These are phyloP conservation scores for Umbelopsis sp. DNA, from an alignment of 371 early-diverging fungal genomes.

Conservation along the genomic window DNA sequence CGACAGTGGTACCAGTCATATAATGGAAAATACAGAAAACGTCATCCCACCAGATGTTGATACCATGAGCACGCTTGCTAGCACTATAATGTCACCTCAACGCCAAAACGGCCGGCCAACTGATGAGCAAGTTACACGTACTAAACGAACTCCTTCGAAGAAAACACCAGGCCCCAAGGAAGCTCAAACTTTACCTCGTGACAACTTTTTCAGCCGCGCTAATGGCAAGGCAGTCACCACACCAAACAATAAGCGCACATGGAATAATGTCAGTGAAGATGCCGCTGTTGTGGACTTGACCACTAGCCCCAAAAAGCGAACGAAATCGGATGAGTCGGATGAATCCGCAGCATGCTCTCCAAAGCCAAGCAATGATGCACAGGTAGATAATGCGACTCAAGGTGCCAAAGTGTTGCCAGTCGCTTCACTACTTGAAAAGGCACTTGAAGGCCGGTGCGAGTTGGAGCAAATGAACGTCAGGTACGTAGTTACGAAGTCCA, in stretches of 20 bases:
- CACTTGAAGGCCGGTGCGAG: neutral
- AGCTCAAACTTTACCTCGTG: no score
- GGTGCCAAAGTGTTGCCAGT: neutral
- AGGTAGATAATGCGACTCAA: neutral
- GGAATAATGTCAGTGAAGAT: neutral
- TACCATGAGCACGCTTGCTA: no score
- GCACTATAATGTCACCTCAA: no score
- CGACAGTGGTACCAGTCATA: no score
- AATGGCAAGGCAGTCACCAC: neutral
- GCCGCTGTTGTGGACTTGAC: neutral
- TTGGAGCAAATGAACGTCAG: conserved; percentile 3
- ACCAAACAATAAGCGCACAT: neutral
- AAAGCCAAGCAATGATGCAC: neutral
- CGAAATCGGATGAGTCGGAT: neutral
- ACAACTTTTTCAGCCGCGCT: no score
- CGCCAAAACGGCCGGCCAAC: no score
- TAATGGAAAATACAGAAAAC: no score
- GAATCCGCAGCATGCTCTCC: neutral
- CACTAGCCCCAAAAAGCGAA: neutral
- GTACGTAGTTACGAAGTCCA: neutral
- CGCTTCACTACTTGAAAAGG: neutral
- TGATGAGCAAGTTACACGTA: no score
- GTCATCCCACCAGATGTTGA: no score
- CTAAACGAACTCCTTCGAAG: no score
- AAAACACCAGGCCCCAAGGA: no score